These are phyloP conservation scores for Dysphania ambrosioides DNA, from an alignment of 148 eudicot species.

Conservation along the genomic window DNA sequence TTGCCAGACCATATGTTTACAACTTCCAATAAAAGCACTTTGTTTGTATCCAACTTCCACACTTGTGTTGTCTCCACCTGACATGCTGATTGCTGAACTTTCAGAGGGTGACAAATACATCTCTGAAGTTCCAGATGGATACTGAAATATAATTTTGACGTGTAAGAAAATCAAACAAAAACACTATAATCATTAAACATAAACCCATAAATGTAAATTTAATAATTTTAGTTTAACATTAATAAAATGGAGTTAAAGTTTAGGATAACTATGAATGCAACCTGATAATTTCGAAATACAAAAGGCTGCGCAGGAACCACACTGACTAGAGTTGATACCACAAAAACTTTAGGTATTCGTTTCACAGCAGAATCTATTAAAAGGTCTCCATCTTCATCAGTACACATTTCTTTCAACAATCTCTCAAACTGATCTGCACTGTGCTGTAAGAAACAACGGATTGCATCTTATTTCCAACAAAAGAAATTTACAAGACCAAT, in stretches of 20 bases:
- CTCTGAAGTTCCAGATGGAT: slow-evolving; percentile 96
- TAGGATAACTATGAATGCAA: slow-evolving; percentile 23
- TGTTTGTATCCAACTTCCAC: slow-evolving; percentile 72
- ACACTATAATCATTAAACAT: neutral
- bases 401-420: slow-evolving; percentile 92
- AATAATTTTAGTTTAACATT: no score
- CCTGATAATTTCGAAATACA: slow-evolving; percentile 99
- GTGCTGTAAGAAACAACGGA: slow-evolving; percentile 71
- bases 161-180: neutral
- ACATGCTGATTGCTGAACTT: slow-evolving; percentile 57
- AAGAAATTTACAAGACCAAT: slow-evolving; percentile 3
- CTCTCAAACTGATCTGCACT: slow-evolving; percentile 98
- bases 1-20: slow-evolving; percentile 93
- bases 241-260: neutral
- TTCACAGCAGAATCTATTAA: slow-evolving; percentile 91
- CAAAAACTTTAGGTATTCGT: slow-evolving; percentile 85
- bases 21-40: slow-evolving; percentile 91
- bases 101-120: slow-evolving; percentile 65
- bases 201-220: no score
- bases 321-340: slow-evolving; percentile 88
- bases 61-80: slow-evolving; percentile 52
- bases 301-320: slow-evolving; percentile 92
- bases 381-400: slow-evolving; percentile 95
- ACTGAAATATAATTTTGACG: slow-evolving; percentile 45
- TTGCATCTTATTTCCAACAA: slow-evolving; percentile 20